Evolutionary conservation across 2,329 filamentous ascomycete species (phyloP), one percentile per base, ranked within the genome.

Genomic region (Fusarium chuoi): DNA sequence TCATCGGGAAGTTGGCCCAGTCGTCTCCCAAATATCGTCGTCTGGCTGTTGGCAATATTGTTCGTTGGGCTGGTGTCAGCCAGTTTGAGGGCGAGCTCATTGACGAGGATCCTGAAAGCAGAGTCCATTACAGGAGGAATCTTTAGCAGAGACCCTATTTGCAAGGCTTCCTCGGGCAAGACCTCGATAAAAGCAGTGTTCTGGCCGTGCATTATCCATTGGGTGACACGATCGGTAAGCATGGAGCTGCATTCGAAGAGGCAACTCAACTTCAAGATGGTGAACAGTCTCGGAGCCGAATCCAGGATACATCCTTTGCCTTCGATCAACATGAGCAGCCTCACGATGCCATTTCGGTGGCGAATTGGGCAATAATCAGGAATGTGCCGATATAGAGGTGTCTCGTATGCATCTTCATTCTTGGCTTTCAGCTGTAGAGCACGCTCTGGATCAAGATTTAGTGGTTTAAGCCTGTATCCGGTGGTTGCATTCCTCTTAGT

Each of bases 271-370:
- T 87, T 88, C 39, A 89, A 88, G n/a, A 93, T 84, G 0, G 91
- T 93, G 86, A 90, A 93, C 42, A 92, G 82, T 20, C 92, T 90
- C 17, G 87, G 85, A 1, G 92, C 91, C 0, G 91, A 93, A 79
- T 93, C 88, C 20, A 94, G 79, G 3, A 84, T 82, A 1, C 90
- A 84, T 36, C 86, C 82, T 7, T 87, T 83, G 6, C 87, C 87
- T 70, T 89, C 85, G 45, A 93, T 86, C 17, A 87, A 84, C 74
- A 89, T 85, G 8, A 94, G 82, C 1, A 94, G 82, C 3, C 90
- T 86, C 51, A 93, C 85, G 39, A 96, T 89, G 26, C 87, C 88
- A 35, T 87, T 88, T 18, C 89, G 84, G 77, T 94, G 92, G 6
- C 92, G 88, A 13, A 89, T 82, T 3, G 87, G 86, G 52, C 90